Evolutionary conservation across 1,284 basidiomycete species (phyloP).

Genomic region (Heimioporus punctisporus): DNA sequence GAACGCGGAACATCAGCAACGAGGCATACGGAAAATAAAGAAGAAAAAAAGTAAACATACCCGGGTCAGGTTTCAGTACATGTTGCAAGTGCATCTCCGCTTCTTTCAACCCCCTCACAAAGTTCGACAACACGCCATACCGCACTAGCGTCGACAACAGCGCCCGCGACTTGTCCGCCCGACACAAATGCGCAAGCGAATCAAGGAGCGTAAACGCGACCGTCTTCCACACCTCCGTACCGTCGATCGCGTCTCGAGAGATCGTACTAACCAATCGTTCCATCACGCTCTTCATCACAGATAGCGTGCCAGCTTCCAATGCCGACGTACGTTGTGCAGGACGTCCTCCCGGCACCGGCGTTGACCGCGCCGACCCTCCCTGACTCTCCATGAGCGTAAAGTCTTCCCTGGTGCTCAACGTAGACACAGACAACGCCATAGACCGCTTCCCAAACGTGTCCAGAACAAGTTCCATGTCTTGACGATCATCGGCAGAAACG

Average conservation of each 20-base stretch:
- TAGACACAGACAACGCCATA: constrained; percentile 32
- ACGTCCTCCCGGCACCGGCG: constrained; percentile 27
- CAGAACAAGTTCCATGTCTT: constrained; percentile 18
- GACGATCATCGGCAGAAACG: constrained; percentile 37
- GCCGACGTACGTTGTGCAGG: constrained; percentile 33
- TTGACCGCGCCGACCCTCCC: constrained; percentile 27
- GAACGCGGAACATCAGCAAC: too few species aligned
- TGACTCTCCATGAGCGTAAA: constrained; percentile 38
- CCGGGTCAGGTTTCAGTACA: constrained; percentile 88
- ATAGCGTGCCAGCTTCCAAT: constrained; percentile 64
- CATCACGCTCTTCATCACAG: constrained; percentile 62
- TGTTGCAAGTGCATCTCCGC: constrained; percentile 79
- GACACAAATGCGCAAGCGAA: constrained; percentile 70
- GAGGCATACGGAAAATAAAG: not conserved
- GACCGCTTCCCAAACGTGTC: constrained; percentile 30
- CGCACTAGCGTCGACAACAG: constrained; percentile 66
- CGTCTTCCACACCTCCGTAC: constrained; percentile 96
- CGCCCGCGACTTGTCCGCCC: constrained; percentile 60
- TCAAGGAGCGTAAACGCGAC: constrained; percentile 90
- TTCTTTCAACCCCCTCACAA: constrained; percentile 86
- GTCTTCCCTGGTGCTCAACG: constrained; percentile 44
- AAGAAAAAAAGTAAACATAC: constrained; percentile 42
- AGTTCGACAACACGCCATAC: constrained; percentile 83
- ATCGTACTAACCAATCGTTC: constrained; percentile 83
- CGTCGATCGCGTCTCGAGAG: constrained; percentile 92